Evolutionary conservation across 805 yeast species (phyloP).

Genomic region (Starmerella stigmatis): DNA sequence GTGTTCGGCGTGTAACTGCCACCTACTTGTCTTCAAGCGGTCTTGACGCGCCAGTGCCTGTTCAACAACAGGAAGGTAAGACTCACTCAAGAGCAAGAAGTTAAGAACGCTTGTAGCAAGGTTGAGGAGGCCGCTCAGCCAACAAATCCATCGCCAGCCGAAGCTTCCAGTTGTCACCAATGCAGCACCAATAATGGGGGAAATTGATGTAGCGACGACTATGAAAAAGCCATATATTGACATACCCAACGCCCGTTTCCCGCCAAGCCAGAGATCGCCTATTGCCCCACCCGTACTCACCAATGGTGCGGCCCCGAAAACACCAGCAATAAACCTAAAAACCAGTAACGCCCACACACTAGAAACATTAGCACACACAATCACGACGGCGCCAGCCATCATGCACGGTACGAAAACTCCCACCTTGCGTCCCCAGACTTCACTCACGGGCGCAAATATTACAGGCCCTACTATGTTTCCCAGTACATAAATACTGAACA

Average conservation of each 20-base stretch:
- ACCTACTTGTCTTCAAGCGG: slow-evolving; percentile 67
- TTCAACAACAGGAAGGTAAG: slow-evolving; percentile 39
- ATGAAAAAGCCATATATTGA: slow-evolving; percentile 42
- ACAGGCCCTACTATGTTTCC: slow-evolving; percentile 57
- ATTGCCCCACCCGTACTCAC: slow-evolving; percentile 51
- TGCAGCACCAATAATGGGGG: slow-evolving; percentile 39
- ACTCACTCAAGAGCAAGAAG: slow-evolving; percentile 33
- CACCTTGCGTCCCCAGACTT: slow-evolving; percentile 44
- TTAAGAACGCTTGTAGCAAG: slow-evolving; percentile 31
- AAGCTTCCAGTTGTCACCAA: slow-evolving; percentile 31
- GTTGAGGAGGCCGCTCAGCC: slow-evolving; percentile 39
- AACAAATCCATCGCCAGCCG: slow-evolving; percentile 53
- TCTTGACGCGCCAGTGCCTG: slow-evolving; percentile 53
- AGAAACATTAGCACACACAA: slow-evolving; percentile 34
- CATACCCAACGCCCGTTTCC: slow-evolving; percentile 43
- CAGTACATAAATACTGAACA: slow-evolving; percentile 44
- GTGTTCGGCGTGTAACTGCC: slow-evolving; percentile 79
- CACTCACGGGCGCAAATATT: slow-evolving; percentile 49
- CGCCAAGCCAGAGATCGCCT: slow-evolving; percentile 48
- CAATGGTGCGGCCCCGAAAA: slow-evolving; percentile 53
- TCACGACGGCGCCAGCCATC: slow-evolving; percentile 37
- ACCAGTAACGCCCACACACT: slow-evolving; percentile 33
- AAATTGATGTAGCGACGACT: slow-evolving; percentile 35
- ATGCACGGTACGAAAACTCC: slow-evolving; percentile 40
- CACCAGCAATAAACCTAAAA: slow-evolving; percentile 48